Conservation (phyloP, 306 rosid genomes). For the Macrotyloma uniflorum region DNA sequence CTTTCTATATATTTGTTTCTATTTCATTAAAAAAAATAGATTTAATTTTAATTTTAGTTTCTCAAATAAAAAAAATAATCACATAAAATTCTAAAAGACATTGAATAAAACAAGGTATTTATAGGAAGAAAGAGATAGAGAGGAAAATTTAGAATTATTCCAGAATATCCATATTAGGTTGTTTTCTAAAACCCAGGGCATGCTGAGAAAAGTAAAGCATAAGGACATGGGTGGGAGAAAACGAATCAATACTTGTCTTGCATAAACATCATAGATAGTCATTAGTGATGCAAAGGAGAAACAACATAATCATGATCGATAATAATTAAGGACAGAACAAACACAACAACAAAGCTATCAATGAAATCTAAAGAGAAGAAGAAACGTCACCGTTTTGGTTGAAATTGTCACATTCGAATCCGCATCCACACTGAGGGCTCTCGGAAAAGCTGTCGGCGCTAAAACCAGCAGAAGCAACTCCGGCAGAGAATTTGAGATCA, state of each 20-base stretch:
- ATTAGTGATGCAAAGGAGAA: neutral
- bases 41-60: too few relatives aligned
- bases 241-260: too few relatives aligned
- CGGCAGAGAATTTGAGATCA: conserved; percentile 54
- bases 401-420: conserved; percentile 38
- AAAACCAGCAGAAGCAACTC: conserved; percentile 53
- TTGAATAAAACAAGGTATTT: too few relatives aligned
- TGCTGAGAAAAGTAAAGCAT: too few relatives aligned
- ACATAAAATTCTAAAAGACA: too few relatives aligned
- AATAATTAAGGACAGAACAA: neutral
- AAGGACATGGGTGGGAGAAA: too few relatives aligned
- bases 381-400: conserved; percentile 10
- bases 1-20: too few relatives aligned
- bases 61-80: too few relatives aligned
- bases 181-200: neutral
- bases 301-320: neutral
- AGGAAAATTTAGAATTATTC: neutral
- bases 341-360: neutral
- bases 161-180: neutral
- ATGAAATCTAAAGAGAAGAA: conserved; percentile 38
- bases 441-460: conserved; percentile 46
- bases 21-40: too few relatives aligned
- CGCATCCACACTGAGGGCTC: conserved; percentile 72
- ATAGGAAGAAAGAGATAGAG: too few relatives aligned
- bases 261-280: neutral